Percentiles rank a stretch among this genome's conserved stretches.
These are phyloP conservation scores for Bacterosira constricta DNA, from an alignment of 108 stramenopile genomes.

Conservation along the genomic window DNA sequence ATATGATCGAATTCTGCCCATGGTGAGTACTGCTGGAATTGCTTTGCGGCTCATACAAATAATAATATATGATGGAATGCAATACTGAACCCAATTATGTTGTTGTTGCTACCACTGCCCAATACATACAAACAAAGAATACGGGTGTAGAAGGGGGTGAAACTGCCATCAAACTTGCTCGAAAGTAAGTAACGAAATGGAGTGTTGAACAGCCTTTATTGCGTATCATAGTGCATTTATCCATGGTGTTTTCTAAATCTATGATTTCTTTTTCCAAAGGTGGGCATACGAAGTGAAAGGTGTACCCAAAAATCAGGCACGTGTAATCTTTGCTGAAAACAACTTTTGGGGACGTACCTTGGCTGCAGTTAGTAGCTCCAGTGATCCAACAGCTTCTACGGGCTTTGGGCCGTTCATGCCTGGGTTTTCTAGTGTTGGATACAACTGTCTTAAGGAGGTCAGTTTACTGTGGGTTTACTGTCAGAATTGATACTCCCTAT, in stretches of 20 bases:
- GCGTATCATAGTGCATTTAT: not conserved
- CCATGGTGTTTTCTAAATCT: not conserved
- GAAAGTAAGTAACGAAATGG: slow-evolving; percentile 51
- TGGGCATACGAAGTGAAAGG: slow-evolving; percentile 98
- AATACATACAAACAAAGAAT: slow-evolving; percentile 75
- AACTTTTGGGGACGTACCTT: slow-evolving; percentile 99
- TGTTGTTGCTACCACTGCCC: not conserved
- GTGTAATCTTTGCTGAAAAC: slow-evolving; percentile 93
- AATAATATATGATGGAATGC: not conserved
- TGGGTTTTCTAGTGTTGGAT: slow-evolving; percentile 90
- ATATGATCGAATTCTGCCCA: slow-evolving; percentile 97
- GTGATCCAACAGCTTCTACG: slow-evolving; percentile 92
- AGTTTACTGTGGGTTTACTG: not conserved
- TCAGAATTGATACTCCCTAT: not conserved
- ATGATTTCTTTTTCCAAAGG: not conserved
- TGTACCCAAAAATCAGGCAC: slow-evolving; percentile 86
- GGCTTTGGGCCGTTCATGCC: slow-evolving; percentile 97
- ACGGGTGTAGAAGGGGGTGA: slow-evolving; percentile 99
- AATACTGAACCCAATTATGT: not conserved
- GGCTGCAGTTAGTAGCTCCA: slow-evolving; percentile 94
- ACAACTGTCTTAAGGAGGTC: slow-evolving; percentile 80
- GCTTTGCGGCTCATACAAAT: not conserved
- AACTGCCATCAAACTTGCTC: slow-evolving; percentile 95
- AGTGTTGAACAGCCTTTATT: too few relatives aligned
- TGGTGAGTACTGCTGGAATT: slow-evolving; percentile 32